Evolutionary conservation across 1,284 basidiomycete species (phyloP), one percentile per base, ranked within the genome.

Genomic region (Puccinia coronata): DNA sequence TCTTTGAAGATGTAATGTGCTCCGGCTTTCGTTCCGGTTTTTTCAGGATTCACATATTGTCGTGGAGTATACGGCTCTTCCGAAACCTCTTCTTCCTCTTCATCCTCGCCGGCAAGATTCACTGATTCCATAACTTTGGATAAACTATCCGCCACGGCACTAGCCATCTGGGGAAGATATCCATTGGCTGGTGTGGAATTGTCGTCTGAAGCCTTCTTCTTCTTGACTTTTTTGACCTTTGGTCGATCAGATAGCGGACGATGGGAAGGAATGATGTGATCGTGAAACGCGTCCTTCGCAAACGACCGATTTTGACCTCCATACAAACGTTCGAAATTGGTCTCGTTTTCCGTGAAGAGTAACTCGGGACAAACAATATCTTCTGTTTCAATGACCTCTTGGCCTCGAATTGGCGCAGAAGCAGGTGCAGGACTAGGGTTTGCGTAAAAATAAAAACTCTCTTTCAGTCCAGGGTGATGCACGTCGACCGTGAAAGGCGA

Each of bases 261-360:
- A 87, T 98, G 96, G 20, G 88, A 88, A 3, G 91, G 91, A 83
- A 98, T 91, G 86, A 98, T 93, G 86, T 98, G 93, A 86, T 98
- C 96, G 85, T 99, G 95, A 89, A 99, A 98, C n/a, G 92, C 96
- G 85, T 99, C 96, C 88, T 99, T 99, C 84, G 93, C 93, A 86
- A 92, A 96, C 1, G 90, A 90, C 0, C 91, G 91, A 88, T 98
- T 98, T 84, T 91, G 88, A 34, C 93, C 95, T 49, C 92, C 92
- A 86, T 98, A 99, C 47, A 99, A 89, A 82, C 96, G 90, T 77
- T 90, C 90, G 86, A 92, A 96, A 89, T 99, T 99, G 83, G 96
- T 98, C 86, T 98, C 94, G 87, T 98, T 99, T 86, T 98, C 95
- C 14, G 94, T 95, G 86, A 98, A 98, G 23, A 98, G 87, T 53